Base-by-base conservation (phyloP, 495 filamentous ascomycete species). In the Talaromyces wortmannii region DNA sequence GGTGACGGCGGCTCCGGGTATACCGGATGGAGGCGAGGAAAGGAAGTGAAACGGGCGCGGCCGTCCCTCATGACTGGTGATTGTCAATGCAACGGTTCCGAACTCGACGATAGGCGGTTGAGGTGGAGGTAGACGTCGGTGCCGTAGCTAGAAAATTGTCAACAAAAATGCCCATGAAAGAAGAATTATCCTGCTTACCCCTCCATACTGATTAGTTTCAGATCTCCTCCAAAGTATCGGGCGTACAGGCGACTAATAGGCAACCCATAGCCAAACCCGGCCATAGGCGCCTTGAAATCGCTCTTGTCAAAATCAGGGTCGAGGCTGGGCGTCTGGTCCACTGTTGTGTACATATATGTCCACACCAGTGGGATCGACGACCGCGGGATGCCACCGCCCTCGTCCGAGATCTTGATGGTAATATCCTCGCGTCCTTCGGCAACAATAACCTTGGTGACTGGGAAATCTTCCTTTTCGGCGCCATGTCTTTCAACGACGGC, bases 291-390 rank as follows among this genome's bases (percentile, higher is more conserved):
- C 71, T 98, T 98, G 78, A 98, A 98, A 70, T 98, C 94, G 70
- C 88, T 96, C 75, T 97, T 96, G 72, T 98, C 92, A 70, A 97
- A 97, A 67, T 97, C 92, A 11, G 94, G 94, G 64, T 98, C 94
- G 48, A 98, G 76, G 63, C 83, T 95, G 5, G 94, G 94, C 4
- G 94, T 97, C 56, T 91, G 84, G 69, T 97, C 94, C 44, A 98
- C 92, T 8, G 94, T 98, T 16, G 94, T 98, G 64, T 97, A 98
- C 94, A 97, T 98, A 66, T 98, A 98, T 29, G 94, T 98, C 94
- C 94, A 98, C 13, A 97, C 94, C 7, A 98, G 78, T 8, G 95
- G 95, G 53, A 98, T 97, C 31, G 89, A 79, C 57, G 86, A 90
- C 53, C 94, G 81, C 0, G 92, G 90, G 29, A 98, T 97, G 45